These are phyloP conservation scores for Curvularia lunata DNA, from an alignment of 2,329 filamentous ascomycete genomes.

Conservation along the genomic window DNA sequence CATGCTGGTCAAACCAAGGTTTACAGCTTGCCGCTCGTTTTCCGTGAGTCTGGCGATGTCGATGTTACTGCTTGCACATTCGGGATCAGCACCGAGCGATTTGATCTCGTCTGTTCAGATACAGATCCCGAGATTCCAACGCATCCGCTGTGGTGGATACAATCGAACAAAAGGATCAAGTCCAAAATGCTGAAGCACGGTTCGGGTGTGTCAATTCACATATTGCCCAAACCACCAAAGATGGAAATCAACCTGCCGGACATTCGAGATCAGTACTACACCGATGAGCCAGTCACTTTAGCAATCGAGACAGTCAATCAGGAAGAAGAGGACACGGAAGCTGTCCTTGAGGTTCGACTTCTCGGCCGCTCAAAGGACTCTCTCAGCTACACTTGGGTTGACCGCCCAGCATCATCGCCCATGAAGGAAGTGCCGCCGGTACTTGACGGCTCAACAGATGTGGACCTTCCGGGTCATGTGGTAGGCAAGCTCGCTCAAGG, in stretches of 20 bases:
- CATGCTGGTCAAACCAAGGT: slow-evolving; percentile 71
- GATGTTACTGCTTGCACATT: slow-evolving; percentile 69
- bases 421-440: slow-evolving; percentile 40
- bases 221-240: slow-evolving; percentile 90
- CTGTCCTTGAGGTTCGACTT: slow-evolving; percentile 72
- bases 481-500: slow-evolving; percentile 46
- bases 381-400: slow-evolving; percentile 56
- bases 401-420: slow-evolving; percentile 43
- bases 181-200: slow-evolving; percentile 39
- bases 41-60: slow-evolving; percentile 83
- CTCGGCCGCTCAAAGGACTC: slow-evolving; percentile 62
- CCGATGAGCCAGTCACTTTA: slow-evolving; percentile 76
- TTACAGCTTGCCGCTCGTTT: slow-evolving; percentile 72
- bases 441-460: slow-evolving; percentile 30
- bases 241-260: slow-evolving; percentile 74
- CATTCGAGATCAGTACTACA: slow-evolving; percentile 77
- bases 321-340: slow-evolving; percentile 78
- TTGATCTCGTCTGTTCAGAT: slow-evolving; percentile 71
- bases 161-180: slow-evolving; percentile 31
- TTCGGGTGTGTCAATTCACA: slow-evolving; percentile 64
- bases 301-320: slow-evolving; percentile 76
- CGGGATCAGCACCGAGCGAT: slow-evolving; percentile 67
- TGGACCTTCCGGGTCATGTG: slow-evolving; percentile 46
- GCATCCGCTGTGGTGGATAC: slow-evolving; percentile 45
- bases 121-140: slow-evolving; percentile 46